Conservation (phyloP, 176 grass and related monocot genomes). For the Thinopyrum elongatum region DNA sequence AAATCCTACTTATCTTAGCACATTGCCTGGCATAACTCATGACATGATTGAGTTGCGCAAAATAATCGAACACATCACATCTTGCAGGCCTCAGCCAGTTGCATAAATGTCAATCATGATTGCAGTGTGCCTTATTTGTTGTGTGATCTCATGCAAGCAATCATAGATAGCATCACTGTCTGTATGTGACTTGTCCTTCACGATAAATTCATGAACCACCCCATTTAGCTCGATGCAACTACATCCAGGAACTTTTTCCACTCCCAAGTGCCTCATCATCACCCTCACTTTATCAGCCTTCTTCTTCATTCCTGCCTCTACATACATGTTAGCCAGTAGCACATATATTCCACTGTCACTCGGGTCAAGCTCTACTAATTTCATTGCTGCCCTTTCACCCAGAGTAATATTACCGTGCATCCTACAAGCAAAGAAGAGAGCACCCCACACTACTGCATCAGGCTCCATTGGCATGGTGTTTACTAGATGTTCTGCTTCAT, state of each 20-base stretch:
- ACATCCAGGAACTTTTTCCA: constrained; percentile 79
- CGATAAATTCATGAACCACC: constrained; percentile 73
- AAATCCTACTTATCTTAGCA: not conserved
- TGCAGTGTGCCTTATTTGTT: constrained; percentile 45
- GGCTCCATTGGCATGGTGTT: constrained; percentile 69
- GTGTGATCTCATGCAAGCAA: constrained; percentile 49
- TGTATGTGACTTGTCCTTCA: constrained; percentile 57
- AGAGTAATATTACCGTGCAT: constrained; percentile 64
- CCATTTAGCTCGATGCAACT: constrained; percentile 83
- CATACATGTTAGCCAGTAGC: constrained; percentile 79
- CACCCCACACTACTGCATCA: constrained; percentile 66
- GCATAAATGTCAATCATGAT: constrained; percentile 17
- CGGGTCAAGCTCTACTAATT: constrained; percentile 65
- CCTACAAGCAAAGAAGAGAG: constrained; percentile 85
- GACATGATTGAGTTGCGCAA: not conserved
- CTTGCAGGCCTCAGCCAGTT: not conserved
- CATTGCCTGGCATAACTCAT: not conserved
- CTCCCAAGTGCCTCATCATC: constrained; percentile 66
- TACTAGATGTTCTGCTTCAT: constrained; percentile 73
- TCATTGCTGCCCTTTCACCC: constrained; percentile 64
- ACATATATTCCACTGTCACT: constrained; percentile 75
- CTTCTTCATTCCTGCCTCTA: constrained; percentile 65
- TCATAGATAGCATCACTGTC: constrained; percentile 55
- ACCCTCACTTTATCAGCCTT: constrained; percentile 67
- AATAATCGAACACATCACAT: constrained; percentile 11